These are phyloP conservation scores for Plantago ovata DNA, from an alignment of 257 asterid genomes.

Conservation along the genomic window DNA sequence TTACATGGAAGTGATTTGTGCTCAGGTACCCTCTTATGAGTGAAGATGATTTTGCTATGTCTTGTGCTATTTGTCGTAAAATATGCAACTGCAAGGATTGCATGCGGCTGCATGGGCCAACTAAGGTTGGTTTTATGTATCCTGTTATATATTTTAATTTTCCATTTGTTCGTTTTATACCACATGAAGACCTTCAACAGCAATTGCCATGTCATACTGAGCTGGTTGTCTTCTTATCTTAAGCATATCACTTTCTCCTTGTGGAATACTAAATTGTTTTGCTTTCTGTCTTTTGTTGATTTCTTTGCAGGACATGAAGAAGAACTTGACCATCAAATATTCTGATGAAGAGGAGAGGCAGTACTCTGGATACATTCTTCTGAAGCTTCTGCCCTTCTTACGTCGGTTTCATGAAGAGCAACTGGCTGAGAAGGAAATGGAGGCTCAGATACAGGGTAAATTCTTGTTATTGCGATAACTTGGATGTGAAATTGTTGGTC, in stretches of 20 bases:
- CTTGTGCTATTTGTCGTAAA: constrained; percentile 48
- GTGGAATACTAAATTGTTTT: too few relatives aligned
- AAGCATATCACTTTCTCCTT: too few relatives aligned
- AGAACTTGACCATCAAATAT: constrained; percentile 29
- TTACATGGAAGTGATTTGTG: not conserved
- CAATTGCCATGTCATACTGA: too few relatives aligned
- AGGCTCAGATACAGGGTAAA: constrained; percentile 64
- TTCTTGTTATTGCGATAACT: constrained; percentile 8
- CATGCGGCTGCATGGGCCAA: constrained; percentile 41
- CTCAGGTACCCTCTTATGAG: constrained; percentile 49
- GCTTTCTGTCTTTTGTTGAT: constrained; percentile 3
- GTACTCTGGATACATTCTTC: constrained; percentile 55
- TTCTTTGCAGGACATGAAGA: constrained; percentile 37
- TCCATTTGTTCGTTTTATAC: too few relatives aligned
- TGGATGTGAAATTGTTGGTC: not conserved
- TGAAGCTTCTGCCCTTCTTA: constrained; percentile 66
- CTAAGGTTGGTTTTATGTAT: constrained; percentile 17
- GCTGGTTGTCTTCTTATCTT: too few relatives aligned
- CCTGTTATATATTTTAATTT: too few relatives aligned
- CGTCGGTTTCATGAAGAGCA: constrained; percentile 52
- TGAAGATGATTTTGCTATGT: constrained; percentile 40
- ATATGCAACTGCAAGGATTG: constrained; percentile 63
- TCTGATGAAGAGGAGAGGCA: constrained; percentile 35
- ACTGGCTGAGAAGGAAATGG: constrained; percentile 55
- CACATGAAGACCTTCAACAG: too few relatives aligned